Conservation (phyloP, 176 grass and related monocot species). For the Oryza glumipatula region DNA sequence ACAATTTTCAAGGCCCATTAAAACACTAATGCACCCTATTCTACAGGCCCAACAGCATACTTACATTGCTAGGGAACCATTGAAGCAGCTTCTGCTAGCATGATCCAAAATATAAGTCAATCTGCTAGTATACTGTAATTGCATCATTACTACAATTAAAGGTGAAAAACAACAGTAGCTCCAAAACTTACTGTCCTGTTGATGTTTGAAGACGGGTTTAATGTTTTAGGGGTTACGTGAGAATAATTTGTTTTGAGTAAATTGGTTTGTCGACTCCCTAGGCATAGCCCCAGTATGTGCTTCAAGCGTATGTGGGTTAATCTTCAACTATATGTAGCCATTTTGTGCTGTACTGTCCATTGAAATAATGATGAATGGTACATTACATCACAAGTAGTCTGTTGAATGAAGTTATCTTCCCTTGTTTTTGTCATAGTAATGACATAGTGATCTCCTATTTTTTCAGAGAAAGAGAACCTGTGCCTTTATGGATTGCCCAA, state of each 20-base stretch:
- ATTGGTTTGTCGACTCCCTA: not conserved
- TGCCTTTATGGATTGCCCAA: slow-evolving; percentile 79
- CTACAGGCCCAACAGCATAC: not conserved
- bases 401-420: slow-evolving; percentile 8
- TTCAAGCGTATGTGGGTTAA: not conserved
- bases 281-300: not conserved
- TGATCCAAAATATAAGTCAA: not conserved
- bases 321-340: slow-evolving; percentile 28
- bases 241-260: slow-evolving; percentile 14
- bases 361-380: not conserved
- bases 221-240: slow-evolving; percentile 12
- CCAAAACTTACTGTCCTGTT: not conserved
- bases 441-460: slow-evolving; percentile 29
- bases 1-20: not conserved
- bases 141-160: not conserved
- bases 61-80: slow-evolving; percentile 10
- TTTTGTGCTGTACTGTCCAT: not conserved
- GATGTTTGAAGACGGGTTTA: slow-evolving; percentile 2
- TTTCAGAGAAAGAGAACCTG: slow-evolving; percentile 79
- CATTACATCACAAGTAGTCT: slow-evolving; percentile 12
- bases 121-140: not conserved
- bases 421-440: slow-evolving; percentile 35
- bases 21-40: not conserved
- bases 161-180: not conserved
- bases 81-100: not conserved